phyloP scores from a whole-genome alignment of 495 filamentous ascomycete species.

The Filosporella fistucella region DNA sequence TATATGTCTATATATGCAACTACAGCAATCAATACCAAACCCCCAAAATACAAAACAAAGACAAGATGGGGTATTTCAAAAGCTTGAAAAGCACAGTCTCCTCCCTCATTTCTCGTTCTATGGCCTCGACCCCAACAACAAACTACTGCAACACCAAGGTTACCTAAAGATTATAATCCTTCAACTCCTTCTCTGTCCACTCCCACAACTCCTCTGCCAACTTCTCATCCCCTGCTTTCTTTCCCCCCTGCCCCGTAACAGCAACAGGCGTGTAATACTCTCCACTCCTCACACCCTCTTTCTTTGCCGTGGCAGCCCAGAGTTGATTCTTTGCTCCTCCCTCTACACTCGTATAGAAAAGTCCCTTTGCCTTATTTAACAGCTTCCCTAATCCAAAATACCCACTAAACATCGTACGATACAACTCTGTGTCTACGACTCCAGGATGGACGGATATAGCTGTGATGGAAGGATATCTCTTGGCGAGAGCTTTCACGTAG shows the following conservation, averaged over 20 bases:
- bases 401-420: conserved; percentile 3
- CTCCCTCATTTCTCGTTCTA: too few relatives aligned
- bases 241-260: conserved; percentile 28
- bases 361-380: neutral
- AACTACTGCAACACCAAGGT: too few relatives aligned
- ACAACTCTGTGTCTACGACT: conserved; percentile 34
- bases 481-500: conserved; percentile 53
- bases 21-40: too few relatives aligned
- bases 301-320: conserved; percentile 44
- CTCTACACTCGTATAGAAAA: conserved; percentile 22
- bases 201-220: conserved; percentile 55
- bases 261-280: conserved; percentile 52
- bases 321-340: conserved; percentile 54
- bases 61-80: too few relatives aligned
- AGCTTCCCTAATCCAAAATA: conserved; percentile 5
- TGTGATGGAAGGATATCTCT: conserved; percentile 48
- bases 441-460: conserved; percentile 65
- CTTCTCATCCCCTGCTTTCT: conserved; percentile 37
- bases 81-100: too few relatives aligned
- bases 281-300: conserved; percentile 26
- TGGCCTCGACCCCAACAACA: too few relatives aligned
- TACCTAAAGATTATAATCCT: conserved; percentile 1
- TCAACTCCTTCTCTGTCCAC: conserved; percentile 56
- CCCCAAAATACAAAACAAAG: too few relatives aligned
- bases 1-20: too few relatives aligned